Evolutionary conservation across 139 green algal genomes (phyloP).

Genomic region (Penium margaritaceum): DNA sequence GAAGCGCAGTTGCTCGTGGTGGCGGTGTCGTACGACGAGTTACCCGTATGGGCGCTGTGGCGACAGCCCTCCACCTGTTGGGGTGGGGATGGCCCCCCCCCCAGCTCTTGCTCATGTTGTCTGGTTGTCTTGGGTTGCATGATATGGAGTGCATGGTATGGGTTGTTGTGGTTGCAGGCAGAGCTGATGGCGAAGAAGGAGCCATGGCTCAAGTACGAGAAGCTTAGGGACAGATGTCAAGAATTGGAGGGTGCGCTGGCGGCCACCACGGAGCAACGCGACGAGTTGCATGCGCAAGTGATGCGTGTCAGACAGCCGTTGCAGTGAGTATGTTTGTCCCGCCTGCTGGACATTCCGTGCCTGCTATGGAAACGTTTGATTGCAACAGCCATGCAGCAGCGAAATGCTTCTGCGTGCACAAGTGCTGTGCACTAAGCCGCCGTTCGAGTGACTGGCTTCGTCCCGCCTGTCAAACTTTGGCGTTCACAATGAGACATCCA

Average conservation of each 20-base stretch:
- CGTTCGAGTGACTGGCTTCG: no score
- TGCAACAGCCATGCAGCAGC: no score
- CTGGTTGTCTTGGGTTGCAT: neutral
- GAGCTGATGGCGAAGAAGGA: conserved; percentile 51
- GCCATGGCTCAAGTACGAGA: conserved; percentile 51
- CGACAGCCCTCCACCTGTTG: neutral
- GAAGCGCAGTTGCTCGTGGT: neutral
- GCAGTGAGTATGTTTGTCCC: no score
- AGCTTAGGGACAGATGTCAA: neutral
- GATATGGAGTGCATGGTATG: neutral
- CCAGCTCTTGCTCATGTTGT: neutral
- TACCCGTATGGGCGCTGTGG: neutral
- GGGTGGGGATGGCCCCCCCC: neutral
- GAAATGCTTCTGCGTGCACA: no score
- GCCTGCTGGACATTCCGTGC: no score
- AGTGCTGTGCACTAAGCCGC: no score
- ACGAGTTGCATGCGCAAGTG: no score
- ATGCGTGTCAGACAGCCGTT: no score
- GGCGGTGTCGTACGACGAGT: neutral
- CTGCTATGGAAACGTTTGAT: no score
- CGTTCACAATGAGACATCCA: no score
- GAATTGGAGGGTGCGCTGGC: neutral
- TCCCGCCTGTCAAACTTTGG: no score
- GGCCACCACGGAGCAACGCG: no score
- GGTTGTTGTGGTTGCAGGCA: neutral